phyloP scores from a whole-genome alignment of 2,329 filamentous ascomycete species.

The Elsinoe necatrix region DNA sequence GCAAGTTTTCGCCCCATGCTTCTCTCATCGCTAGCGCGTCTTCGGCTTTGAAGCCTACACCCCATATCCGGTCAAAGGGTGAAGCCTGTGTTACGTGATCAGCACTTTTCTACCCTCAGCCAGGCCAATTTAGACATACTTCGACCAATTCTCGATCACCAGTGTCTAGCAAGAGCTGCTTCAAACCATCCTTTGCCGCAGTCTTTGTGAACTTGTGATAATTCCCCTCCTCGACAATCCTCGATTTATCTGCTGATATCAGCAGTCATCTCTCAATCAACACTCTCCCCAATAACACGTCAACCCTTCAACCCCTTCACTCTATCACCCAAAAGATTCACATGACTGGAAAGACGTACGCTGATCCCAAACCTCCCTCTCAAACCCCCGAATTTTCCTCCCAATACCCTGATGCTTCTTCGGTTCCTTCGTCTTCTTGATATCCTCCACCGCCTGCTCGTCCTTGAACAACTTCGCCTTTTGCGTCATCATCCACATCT shows the following conservation, averaged over 20 bases:
- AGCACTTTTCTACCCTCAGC: background rate
- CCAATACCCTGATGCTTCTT: conserved; percentile 46
- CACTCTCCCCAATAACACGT: too few relatives aligned
- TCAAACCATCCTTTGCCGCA: conserved; percentile 37
- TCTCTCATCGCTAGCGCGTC: conserved; percentile 41
- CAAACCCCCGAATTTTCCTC: conserved; percentile 46
- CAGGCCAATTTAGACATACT: conserved; percentile 33
- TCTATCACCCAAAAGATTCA: background rate
- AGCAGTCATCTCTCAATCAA: background rate
- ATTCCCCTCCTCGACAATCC: conserved; percentile 51
- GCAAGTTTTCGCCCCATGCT: conserved; percentile 55
- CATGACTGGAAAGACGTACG: conserved; percentile 21
- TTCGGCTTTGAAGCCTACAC: conserved; percentile 50
- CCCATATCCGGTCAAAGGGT: conserved; percentile 56
- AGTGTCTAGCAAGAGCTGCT: conserved; percentile 46
- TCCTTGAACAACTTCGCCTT: conserved; percentile 38
- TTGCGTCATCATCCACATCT: conserved; percentile 44
- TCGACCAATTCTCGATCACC: conserved; percentile 55
- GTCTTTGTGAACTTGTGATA: conserved; percentile 50
- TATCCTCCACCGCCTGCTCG: conserved; percentile 22
- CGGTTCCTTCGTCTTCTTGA: conserved; percentile 3
- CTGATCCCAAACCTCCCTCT: conserved; percentile 43
- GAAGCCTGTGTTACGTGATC: conserved; percentile 26
- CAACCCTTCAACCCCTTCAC: conserved; percentile 5
- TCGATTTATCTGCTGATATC: conserved; percentile 35